Base-by-base conservation (phyloP, 1,139 yeast genomes). In the Saccharomyces hybrid region DNA sequence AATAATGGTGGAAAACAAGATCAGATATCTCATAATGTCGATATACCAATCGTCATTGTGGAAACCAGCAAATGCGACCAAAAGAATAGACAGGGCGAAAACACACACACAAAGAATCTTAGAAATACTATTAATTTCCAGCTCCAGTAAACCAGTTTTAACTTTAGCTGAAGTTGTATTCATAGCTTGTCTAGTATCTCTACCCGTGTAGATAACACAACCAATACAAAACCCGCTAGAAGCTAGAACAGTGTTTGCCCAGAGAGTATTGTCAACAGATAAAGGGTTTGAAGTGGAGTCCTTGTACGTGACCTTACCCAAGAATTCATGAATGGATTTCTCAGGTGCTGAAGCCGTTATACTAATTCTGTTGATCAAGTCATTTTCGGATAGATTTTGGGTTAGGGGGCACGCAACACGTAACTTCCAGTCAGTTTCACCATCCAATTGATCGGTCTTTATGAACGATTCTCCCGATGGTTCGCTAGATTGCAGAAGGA, bases 391-490 rank as follows among this genome's bases (percentile, higher is more conserved):
- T 50, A 82, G 64, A 16, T 69, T 64, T 70, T 93, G 98, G 0
- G 97, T 88, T 28, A 83, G 68, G 7, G 83, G 79, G 53, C 83
- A 78, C 0, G 97, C 95, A 32, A 88, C 75, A 62, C 97, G 76
- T 55, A 95, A 76, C 69, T 95, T 95, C 99, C 99, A 95, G 72
- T 95, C 99, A 8, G 99, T 95, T 70, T 95, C 99, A 64, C 99
- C 99, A 70, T 95, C 99, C 53, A 95, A 76, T 70, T 95, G 99
- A 73, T 95, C 99, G 0, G 99, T 95, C 64, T 95, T 87, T 60
- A 95, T 88, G 66, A 95, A 95, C 1, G 93, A 81, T 69, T 93
- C 99, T 5, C 98, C 99, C 6, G 80, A 78, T 1, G 77, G 68
- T 65, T 91, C 97, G 50, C 91, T 84, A 0, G 97, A 84, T 66